phyloP scores from a whole-genome alignment of 1,284 basidiomycete species.

The Athelia psychrophila region DNA sequence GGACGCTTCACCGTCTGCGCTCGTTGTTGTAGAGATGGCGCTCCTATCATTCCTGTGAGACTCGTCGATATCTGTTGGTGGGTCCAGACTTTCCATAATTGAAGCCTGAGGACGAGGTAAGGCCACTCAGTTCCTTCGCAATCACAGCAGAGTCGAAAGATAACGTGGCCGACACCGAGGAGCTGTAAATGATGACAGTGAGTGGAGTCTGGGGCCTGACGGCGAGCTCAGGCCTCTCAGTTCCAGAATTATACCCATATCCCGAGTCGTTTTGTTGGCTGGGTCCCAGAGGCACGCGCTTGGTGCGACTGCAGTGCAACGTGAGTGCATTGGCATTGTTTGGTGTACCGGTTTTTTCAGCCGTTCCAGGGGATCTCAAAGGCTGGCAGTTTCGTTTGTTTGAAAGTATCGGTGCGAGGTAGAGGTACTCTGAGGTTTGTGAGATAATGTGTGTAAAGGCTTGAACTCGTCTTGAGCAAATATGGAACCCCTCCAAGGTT shows the following conservation, averaged over 20 bases:
- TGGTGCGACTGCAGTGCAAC: conserved; percentile 20
- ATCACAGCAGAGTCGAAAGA: too few relatives aligned
- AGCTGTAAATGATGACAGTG: conserved; percentile 51
- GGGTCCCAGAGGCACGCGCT: conserved; percentile 34
- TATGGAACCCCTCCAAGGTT: not conserved
- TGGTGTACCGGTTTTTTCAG: too few relatives aligned
- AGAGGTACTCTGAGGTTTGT: too few relatives aligned
- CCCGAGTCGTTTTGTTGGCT: conserved; percentile 32
- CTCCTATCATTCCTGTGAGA: conserved; percentile 51
- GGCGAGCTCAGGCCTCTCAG: conserved; percentile 34
- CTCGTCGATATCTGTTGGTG: conserved; percentile 29
- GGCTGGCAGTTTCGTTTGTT: too few relatives aligned
- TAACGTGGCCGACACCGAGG: conserved; percentile 42
- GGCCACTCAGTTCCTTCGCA: too few relatives aligned
- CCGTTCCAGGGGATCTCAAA: too few relatives aligned
- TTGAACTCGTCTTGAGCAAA: not conserved
- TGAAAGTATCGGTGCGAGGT: too few relatives aligned
- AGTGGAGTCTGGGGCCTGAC: too few relatives aligned
- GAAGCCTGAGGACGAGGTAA: too few relatives aligned
- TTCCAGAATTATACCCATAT: conserved; percentile 39
- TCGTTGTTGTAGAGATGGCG: conserved; percentile 11
- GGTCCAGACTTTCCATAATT: conserved; percentile 16
- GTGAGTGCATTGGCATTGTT: too few relatives aligned
- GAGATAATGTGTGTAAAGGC: too few relatives aligned
- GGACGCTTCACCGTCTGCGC: conserved; percentile 12